Conservation (phyloP, 202 grass and related monocot species). For the Schoenoplectus triqueter region DNA sequence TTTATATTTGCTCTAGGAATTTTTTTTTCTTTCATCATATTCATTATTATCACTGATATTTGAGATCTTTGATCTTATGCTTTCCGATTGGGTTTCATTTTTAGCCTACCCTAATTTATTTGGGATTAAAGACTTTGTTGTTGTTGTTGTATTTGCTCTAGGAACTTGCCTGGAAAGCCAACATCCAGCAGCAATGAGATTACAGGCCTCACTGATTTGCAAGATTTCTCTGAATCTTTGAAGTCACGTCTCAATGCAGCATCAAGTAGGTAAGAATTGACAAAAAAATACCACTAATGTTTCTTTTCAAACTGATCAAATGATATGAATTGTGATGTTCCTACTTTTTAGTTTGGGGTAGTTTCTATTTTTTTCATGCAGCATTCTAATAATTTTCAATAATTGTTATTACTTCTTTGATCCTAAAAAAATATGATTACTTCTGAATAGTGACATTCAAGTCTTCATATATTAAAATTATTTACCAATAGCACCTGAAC, state of each 20-base stretch:
- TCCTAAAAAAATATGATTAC: too few relatives aligned
- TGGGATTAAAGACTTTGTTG: too few relatives aligned
- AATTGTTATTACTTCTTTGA: constrained; percentile 12
- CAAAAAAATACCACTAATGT: constrained; percentile 1
- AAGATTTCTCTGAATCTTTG: constrained; percentile 85
- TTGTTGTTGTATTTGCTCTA: not conserved
- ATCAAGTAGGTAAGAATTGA: constrained; percentile 70
- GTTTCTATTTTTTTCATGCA: not conserved
- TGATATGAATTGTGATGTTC: not conserved
- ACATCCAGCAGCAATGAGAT: constrained; percentile 63
- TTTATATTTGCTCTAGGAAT: constrained; percentile 39
- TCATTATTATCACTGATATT: too few relatives aligned
- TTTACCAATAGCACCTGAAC: constrained; percentile 2
- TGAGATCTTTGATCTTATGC: too few relatives aligned
- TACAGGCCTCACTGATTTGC: constrained; percentile 72
- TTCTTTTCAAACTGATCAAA: constrained; percentile 5
- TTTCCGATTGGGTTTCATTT: too few relatives aligned
- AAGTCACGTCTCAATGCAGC: constrained; percentile 83
- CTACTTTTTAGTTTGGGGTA: not conserved
- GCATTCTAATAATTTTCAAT: not conserved
- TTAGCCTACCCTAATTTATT: too few relatives aligned
- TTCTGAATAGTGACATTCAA: not conserved
- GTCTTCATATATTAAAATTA: constrained; percentile 11
- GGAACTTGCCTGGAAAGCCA: constrained; percentile 60
- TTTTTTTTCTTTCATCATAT: too few relatives aligned